Percentiles rank a stretch among this genome's conserved stretches.
phyloP scores from a whole-genome alignment of 768 basidiomycete genomes.

The Tephrocybe rancida region DNA sequence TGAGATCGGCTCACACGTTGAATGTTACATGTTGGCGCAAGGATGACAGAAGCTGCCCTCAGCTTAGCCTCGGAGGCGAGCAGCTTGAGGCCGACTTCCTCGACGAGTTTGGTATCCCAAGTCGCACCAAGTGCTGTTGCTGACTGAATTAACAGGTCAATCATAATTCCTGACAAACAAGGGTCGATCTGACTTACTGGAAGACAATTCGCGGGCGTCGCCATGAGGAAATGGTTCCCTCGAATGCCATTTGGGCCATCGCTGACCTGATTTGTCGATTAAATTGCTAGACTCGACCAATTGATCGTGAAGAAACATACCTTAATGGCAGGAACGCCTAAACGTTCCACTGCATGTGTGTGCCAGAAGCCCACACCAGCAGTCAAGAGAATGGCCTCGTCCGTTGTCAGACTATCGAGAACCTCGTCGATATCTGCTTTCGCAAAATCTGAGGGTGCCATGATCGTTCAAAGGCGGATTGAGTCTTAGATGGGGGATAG shows the following conservation, averaged over 20 bases:
- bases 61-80: constrained; percentile 75
- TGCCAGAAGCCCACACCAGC: constrained; percentile 83
- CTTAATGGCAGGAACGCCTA: constrained; percentile 75
- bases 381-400: constrained; percentile 73
- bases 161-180: background rate
- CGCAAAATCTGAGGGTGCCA: constrained; percentile 73
- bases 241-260: constrained; percentile 80
- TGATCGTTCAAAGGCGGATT: constrained; percentile 23
- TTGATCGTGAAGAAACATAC: constrained; percentile 28
- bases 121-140: constrained; percentile 78
- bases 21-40: constrained; percentile 85
- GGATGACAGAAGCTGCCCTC: constrained; percentile 64
- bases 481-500: background rate
- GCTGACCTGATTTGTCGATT: constrained; percentile 50
- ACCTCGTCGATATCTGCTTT: constrained; percentile 62
- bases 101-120: constrained; percentile 67
- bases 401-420: constrained; percentile 67
- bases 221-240: constrained; percentile 80
- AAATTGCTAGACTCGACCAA: background rate
- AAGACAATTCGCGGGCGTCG: constrained; percentile 78
- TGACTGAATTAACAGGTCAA: constrained; percentile 34
- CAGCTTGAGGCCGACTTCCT: constrained; percentile 61
- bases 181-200: constrained; percentile 42
- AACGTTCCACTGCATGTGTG: constrained; percentile 62
- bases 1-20: constrained; percentile 55